Conservation (phyloP, 1,284 basidiomycete species). For the Malassezia nana region DNA sequence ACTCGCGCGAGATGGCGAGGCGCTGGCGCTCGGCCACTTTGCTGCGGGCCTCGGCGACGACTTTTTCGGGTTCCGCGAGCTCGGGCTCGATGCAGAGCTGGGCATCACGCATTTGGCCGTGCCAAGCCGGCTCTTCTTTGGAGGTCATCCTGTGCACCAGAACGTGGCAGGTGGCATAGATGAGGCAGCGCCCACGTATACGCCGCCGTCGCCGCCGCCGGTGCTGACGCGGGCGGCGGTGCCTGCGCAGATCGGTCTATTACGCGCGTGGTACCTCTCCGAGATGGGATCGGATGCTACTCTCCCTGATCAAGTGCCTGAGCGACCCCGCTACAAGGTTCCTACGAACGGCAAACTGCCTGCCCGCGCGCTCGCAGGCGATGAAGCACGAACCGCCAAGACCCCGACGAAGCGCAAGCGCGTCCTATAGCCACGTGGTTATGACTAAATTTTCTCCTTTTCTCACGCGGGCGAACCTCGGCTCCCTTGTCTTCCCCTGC, state of each 20-base stretch:
- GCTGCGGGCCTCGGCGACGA: constrained; percentile 81
- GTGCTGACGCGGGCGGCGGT: constrained; percentile 60
- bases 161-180: background rate
- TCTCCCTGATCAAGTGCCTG: constrained; percentile 36
- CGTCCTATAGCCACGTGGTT: constrained; percentile 10
- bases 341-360: constrained; percentile 45
- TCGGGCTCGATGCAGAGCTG: constrained; percentile 78
- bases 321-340: constrained; percentile 39
- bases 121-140: constrained; percentile 67
- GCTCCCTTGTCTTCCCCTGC: background rate
- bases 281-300: constrained; percentile 22
- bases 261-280: constrained; percentile 60
- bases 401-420: constrained; percentile 14
- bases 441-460: constrained; percentile 7
- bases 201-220: constrained; percentile 69
- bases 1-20: constrained; percentile 68
- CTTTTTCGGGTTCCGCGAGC: constrained; percentile 75
- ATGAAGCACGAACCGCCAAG: constrained; percentile 33
- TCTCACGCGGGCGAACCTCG: background rate
- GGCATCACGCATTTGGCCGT: constrained; percentile 69
- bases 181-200: constrained; percentile 52
- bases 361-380: constrained; percentile 21
- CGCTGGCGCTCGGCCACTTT: constrained; percentile 67
- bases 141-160: constrained; percentile 50
- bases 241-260: constrained; percentile 70